Evolutionary conservation across 2,329 filamentous ascomycete genomes (phyloP).

Genomic region (Hortaea werneckii): DNA sequence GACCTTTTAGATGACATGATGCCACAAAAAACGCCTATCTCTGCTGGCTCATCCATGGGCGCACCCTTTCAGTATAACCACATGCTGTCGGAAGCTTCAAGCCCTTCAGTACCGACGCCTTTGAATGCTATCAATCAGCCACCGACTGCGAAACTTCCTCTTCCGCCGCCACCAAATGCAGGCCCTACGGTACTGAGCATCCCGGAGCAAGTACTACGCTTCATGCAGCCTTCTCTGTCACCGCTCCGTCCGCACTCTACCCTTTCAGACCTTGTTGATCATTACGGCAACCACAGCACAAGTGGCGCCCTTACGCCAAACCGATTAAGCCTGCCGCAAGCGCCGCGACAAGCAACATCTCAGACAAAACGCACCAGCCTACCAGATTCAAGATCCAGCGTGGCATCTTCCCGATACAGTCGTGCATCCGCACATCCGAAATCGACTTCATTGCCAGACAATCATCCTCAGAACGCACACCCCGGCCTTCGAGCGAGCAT

Average conservation of each 20-base stretch:
- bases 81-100: slow-evolving; percentile 34
- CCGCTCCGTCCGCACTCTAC: slow-evolving; percentile 38
- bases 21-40: slow-evolving; percentile 40
- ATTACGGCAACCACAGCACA: slow-evolving; percentile 36
- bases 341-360: slow-evolving; percentile 2
- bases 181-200: slow-evolving; percentile 14
- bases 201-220: slow-evolving; percentile 20
- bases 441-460: slow-evolving; percentile 20
- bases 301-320: slow-evolving; percentile 21
- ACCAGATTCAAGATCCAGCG: slow-evolving; percentile 8
- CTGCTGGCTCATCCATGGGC: slow-evolving; percentile 46
- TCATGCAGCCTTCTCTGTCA: slow-evolving; percentile 21
- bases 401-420: slow-evolving; percentile 19
- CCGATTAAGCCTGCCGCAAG: slow-evolving; percentile 5
- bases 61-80: slow-evolving; percentile 43
- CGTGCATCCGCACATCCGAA: slow-evolving; percentile 18
- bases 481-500: slow-evolving; percentile 8
- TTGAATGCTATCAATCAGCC: slow-evolving; percentile 2
- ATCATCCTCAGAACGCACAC: slow-evolving; percentile 11
- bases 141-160: slow-evolving; percentile 4
- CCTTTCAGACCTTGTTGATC: slow-evolving; percentile 43
- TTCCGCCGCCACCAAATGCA: slow-evolving; percentile 6
- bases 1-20: slow-evolving; percentile 69
- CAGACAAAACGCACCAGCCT: slow-evolving; percentile 3
- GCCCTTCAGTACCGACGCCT: slow-evolving; percentile 4